Conservation (phyloP, 331 rosid species). For the Quercus phellos region DNA sequence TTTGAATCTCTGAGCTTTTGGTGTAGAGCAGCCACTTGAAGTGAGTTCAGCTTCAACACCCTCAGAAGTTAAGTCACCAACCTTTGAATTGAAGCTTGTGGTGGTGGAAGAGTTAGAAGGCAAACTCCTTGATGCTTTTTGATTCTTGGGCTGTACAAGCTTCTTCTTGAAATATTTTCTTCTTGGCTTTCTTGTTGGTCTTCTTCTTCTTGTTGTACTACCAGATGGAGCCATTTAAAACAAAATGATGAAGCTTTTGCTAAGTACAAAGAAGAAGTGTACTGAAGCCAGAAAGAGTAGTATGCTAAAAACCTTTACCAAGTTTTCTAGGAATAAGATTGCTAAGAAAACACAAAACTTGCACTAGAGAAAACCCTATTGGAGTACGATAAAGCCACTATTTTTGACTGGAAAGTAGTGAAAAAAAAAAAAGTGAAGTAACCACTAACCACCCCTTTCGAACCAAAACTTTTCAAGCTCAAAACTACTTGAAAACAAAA, state of each 20-base stretch:
- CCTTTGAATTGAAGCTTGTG: constrained; percentile 26
- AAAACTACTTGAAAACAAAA: not conserved
- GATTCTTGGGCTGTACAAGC: constrained; percentile 18
- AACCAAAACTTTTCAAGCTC: constrained; percentile 5
- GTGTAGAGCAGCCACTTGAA: constrained; percentile 55
- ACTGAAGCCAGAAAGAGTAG: not conserved
- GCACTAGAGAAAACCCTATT: not conserved
- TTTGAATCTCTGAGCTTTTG: constrained; percentile 67
- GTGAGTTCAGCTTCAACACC: constrained; percentile 39
- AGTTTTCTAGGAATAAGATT: not conserved
- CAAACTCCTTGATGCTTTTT: constrained; percentile 11
- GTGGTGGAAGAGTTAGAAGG: constrained; percentile 30
- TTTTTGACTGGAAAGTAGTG: constrained; percentile 36
- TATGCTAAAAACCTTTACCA: not conserved
- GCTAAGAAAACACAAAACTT: not conserved
- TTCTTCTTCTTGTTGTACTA: constrained; percentile 30
- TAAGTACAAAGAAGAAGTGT: not conserved
- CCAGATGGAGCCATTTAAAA: constrained; percentile 59
- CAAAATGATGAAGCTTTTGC: constrained; percentile 8
- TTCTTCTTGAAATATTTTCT: constrained; percentile 33
- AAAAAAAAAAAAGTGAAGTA: constrained; percentile 19
- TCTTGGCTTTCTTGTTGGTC: constrained; percentile 27
- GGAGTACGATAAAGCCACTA: not conserved
- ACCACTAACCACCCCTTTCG: constrained; percentile 16
- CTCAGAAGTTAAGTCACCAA: constrained; percentile 17